Base-by-base conservation (phyloP, 352 stramenopile genomes). In the Pelagophyceae sp. region DNA sequence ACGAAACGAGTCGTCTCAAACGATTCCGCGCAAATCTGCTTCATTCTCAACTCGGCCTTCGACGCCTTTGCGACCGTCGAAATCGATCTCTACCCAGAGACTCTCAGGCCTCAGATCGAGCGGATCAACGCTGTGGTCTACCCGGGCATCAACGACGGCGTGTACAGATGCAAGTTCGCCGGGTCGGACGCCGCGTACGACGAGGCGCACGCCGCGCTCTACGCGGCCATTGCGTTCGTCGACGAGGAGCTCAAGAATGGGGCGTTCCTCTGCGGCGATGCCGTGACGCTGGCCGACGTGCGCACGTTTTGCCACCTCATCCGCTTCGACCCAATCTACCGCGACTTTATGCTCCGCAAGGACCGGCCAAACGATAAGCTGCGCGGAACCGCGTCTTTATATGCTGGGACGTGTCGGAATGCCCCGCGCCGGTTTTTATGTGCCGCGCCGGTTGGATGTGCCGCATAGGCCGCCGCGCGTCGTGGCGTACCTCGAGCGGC, bases 41-140 rank as follows among this genome's bases (percentile, higher is more conserved):
- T 92, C 79, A 98, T 98, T 88, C 85, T 98, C 45, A 97, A 97
- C 84, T 89, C 84, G 33, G 87, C 85, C 38, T 98, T 98, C 74
- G 88, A 96, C 70, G 82, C 87, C 1, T 87, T 96, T 72, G 84
- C 89, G 19, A 81, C 83, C 50, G 85, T 88, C 37, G 83, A 87
- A 32, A 85, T 86, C 40, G 90, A 97, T 78, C 82, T 97, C 74
- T 93, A 95, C 74, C 93, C 91, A 0, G 84, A 90, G 72, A 79
- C 90, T 25, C 81, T 96, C 72, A 82, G 85, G 58, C 78, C 84
- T 19, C 84, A 89, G 25, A 93, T 96, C 61, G 89, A 97, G n/a
- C 83, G 77, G 38, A 76, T 94, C 40, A 93, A 94, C 76, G 85
- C 89, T 31, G 29, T 71, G n/a, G 31, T 71, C 31, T 40, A 71